Percentiles rank a stretch among this genome's conserved stretches.
Evolutionary conservation across 2,329 filamentous ascomycete genomes (phyloP).

Genomic region (Beauveria australis): DNA sequence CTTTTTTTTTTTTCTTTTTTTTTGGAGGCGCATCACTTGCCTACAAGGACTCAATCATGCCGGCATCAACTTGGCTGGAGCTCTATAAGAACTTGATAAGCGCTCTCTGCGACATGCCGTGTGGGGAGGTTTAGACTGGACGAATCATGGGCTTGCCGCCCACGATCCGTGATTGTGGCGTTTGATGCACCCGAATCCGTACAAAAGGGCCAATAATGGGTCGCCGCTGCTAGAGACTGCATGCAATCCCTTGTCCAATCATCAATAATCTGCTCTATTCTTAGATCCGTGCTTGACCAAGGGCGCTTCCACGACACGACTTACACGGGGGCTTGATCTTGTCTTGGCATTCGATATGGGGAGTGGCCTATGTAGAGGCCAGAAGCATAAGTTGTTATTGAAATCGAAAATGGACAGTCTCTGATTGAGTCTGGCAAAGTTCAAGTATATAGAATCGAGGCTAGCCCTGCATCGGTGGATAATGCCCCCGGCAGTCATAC

Average conservation of each 20-base stretch:
- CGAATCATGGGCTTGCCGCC: slow-evolving; percentile 5
- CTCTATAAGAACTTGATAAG: neutral
- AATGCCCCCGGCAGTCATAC: too few relatives aligned
- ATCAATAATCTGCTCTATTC: neutral
- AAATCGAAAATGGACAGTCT: neutral
- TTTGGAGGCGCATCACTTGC: neutral
- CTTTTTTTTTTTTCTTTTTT: too few relatives aligned
- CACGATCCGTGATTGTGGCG: neutral
- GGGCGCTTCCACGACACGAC: neutral
- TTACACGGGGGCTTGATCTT: neutral
- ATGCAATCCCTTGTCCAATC: neutral
- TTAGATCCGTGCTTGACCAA: neutral
- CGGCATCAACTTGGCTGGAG: neutral
- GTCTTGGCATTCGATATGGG: neutral
- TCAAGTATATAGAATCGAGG: slow-evolving; percentile 1
- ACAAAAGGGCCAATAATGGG: neutral
- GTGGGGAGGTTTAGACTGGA: neutral
- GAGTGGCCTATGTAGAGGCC: neutral
- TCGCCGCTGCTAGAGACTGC: neutral
- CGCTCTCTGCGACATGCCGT: neutral
- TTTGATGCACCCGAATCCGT: neutral
- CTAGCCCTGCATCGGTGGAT: neutral
- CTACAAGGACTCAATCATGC: neutral
- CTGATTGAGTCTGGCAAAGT: neutral
- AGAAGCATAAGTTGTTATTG: neutral